A percentile compares a stretch with the other conserved stretches of the same genome.
phyloP scores from a whole-genome alignment of 116 monocot species.

The Dioscorea cayenensis region DNA sequence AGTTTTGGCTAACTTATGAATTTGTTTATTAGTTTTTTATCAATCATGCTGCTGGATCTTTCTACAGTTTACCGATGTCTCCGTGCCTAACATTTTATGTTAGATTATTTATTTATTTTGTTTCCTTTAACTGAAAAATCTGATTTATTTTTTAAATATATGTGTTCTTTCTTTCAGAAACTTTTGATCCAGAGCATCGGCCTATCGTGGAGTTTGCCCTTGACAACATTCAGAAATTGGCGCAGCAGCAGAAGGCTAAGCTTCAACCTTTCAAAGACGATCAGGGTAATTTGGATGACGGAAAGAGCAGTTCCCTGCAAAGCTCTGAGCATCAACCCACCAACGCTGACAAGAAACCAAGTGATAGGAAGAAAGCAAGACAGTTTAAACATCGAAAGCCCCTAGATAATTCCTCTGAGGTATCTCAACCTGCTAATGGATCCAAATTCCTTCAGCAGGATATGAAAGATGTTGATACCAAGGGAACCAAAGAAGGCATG shows the following conservation, averaged over 20 bases:
- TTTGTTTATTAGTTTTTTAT: background rate
- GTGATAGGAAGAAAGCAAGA: constrained; percentile 14
- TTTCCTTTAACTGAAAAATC: too few relatives aligned
- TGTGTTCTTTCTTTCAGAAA: constrained; percentile 31
- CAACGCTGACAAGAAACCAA: background rate
- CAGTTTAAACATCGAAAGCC: constrained; percentile 19
- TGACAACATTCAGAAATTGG: constrained; percentile 62
- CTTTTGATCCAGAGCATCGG: constrained; percentile 77
- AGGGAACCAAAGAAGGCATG: background rate
- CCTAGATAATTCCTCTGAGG: constrained; percentile 9
- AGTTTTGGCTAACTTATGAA: background rate
- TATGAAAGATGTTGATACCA: constrained; percentile 4
- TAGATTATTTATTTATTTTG: background rate
- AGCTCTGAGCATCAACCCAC: constrained; percentile 5
- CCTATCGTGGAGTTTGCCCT: constrained; percentile 94
- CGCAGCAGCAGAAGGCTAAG: constrained; percentile 31
- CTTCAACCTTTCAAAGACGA: constrained; percentile 20
- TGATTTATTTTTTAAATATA: background rate
- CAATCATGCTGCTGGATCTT: background rate
- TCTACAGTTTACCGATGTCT: too few relatives aligned
- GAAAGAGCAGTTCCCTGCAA: background rate
- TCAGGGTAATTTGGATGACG: constrained; percentile 12
- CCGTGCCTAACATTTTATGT: too few relatives aligned
- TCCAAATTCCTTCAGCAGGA: background rate
- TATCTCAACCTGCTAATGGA: constrained; percentile 9